Conservation (phyloP, 2,329 filamentous ascomycete genomes). For the Sclerotinia nivalis region DNA sequence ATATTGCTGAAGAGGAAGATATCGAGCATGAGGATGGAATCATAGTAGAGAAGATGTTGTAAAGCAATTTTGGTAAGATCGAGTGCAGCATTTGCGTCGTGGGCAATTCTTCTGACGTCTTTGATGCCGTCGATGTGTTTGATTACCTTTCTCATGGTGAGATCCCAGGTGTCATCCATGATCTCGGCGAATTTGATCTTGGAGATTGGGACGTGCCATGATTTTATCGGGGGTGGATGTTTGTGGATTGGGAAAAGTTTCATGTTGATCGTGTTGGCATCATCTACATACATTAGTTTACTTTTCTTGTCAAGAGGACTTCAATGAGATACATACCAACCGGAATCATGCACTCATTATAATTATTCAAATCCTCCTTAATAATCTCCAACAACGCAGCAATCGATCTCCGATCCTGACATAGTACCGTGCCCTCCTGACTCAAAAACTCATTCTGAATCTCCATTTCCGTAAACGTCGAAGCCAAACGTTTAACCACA, state of each 20-base stretch:
- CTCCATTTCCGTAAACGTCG: constrained; percentile 85
- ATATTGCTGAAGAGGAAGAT: constrained; percentile 93
- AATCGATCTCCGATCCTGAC: constrained; percentile 65
- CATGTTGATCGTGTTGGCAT: constrained; percentile 92
- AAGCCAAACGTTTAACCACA: constrained; percentile 81
- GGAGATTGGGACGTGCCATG: constrained; percentile 86
- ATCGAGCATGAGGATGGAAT: constrained; percentile 85
- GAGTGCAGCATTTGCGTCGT: constrained; percentile 81
- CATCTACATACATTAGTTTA: constrained; percentile 56
- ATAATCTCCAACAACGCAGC: constrained; percentile 81
- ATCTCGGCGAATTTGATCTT: constrained; percentile 66
- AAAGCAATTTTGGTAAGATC: constrained; percentile 84
- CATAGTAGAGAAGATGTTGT: constrained; percentile 89
- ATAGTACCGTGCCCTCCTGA: constrained; percentile 41
- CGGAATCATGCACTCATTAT: constrained; percentile 97
- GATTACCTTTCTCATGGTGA: constrained; percentile 77
- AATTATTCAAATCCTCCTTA: constrained; percentile 89
- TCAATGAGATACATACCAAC: constrained; percentile 64
- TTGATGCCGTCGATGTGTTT: constrained; percentile 88
- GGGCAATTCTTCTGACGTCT: constrained; percentile 83
- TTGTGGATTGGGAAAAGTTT: constrained; percentile 87
- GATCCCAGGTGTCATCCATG: constrained; percentile 69
- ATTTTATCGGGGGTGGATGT: constrained; percentile 73
- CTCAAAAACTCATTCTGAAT: constrained; percentile 86
- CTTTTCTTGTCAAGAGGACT: not conserved